phyloP scores from a whole-genome alignment of 2,329 filamentous ascomycete species.

The Colletotrichum paranaense region DNA sequence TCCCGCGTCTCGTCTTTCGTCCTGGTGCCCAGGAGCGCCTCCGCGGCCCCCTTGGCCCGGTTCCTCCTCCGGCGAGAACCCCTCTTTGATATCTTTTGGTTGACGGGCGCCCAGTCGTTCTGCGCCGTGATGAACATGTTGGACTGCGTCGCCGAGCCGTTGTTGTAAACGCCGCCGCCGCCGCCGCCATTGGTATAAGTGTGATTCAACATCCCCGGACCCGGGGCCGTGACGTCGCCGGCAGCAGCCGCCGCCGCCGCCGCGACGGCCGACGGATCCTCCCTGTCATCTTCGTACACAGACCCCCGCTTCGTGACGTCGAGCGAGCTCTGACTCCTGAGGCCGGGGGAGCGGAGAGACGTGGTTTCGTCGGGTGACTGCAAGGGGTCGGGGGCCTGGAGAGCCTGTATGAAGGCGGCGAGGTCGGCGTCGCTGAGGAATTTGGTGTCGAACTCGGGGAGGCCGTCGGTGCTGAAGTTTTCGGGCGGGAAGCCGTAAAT shows the following conservation, averaged over 20 bases:
- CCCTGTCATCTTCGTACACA: conserved; percentile 42
- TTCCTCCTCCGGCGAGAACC: conserved; percentile 47
- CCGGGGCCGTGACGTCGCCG: conserved; percentile 44
- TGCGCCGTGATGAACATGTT: conserved; percentile 84
- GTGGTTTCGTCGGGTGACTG: conserved; percentile 68
- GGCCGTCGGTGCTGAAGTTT: conserved; percentile 73
- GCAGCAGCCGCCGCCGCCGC: conserved; percentile 52
- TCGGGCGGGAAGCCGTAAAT: conserved; percentile 70
- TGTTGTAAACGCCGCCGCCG: neutral
- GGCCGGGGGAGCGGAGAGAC: conserved; percentile 54
- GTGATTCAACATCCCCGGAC: conserved; percentile 7
- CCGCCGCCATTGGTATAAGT: conserved; percentile 26
- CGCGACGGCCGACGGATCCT: conserved; percentile 50
- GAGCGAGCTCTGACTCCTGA: conserved; percentile 52
- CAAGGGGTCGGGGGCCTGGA: conserved; percentile 82
- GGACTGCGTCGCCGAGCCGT: conserved; percentile 42
- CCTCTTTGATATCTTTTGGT: conserved; percentile 71
- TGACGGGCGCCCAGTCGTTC: conserved; percentile 95
- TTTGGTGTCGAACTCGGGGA: conserved; percentile 84
- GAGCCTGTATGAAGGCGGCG: conserved; percentile 81
- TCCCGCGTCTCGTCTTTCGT: conserved; percentile 93
- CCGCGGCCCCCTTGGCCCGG: conserved; percentile 51
- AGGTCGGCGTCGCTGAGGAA: conserved; percentile 82
- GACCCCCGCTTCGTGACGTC: conserved; percentile 56
- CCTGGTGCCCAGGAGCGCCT: conserved; percentile 62